Evolutionary conservation across 2,329 filamentous ascomycete genomes (phyloP).

Genomic region (Monilinia polystroma): DNA sequence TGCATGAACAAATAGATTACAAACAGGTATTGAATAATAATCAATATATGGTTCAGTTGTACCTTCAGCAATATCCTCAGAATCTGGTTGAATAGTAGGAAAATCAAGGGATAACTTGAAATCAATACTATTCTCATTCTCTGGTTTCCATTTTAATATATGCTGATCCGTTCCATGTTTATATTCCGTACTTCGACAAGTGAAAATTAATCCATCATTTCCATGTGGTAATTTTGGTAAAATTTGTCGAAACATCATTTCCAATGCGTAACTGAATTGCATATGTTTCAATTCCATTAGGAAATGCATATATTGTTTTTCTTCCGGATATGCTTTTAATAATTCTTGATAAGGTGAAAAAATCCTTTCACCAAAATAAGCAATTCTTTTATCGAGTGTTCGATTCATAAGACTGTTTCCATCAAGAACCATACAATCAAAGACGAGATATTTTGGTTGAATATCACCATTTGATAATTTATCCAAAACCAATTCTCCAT

Average conservation of each 20-base stretch:
- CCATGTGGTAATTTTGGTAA: slow-evolving; percentile 84
- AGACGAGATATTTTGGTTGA: slow-evolving; percentile 83
- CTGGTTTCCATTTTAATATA: slow-evolving; percentile 98
- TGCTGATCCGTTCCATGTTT: slow-evolving; percentile 86
- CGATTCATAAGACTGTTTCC: slow-evolving; percentile 72
- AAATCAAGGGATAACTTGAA: slow-evolving; percentile 81
- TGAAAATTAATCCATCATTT: slow-evolving; percentile 97
- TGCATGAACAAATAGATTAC: slow-evolving; percentile 69
- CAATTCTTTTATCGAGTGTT: slow-evolving; percentile 83
- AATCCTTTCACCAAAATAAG: slow-evolving; percentile 77
- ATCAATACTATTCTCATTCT: slow-evolving; percentile 91
- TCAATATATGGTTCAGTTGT: slow-evolving; percentile 64
- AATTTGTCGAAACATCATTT: slow-evolving; percentile 87
- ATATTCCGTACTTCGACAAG: slow-evolving; percentile 85
- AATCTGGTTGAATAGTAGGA: slow-evolving; percentile 65
- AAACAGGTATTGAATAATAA: slow-evolving; percentile 75
- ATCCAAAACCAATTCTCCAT: slow-evolving; percentile 92
- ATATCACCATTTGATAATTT: slow-evolving; percentile 63
- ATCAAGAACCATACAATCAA: slow-evolving; percentile 86
- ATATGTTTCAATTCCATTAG: slow-evolving; percentile 84
- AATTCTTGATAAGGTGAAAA: slow-evolving; percentile 68
- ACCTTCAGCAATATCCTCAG: slow-evolving; percentile 65
- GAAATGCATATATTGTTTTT: slow-evolving; percentile 72
- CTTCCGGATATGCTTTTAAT: slow-evolving; percentile 64
- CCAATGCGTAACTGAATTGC: slow-evolving; percentile 82